Percentiles rank a stretch among this genome's conserved stretches.
Evolutionary conservation across 2,329 filamentous ascomycete species (phyloP).

Genomic region (Trichophyton verrucosum): DNA sequence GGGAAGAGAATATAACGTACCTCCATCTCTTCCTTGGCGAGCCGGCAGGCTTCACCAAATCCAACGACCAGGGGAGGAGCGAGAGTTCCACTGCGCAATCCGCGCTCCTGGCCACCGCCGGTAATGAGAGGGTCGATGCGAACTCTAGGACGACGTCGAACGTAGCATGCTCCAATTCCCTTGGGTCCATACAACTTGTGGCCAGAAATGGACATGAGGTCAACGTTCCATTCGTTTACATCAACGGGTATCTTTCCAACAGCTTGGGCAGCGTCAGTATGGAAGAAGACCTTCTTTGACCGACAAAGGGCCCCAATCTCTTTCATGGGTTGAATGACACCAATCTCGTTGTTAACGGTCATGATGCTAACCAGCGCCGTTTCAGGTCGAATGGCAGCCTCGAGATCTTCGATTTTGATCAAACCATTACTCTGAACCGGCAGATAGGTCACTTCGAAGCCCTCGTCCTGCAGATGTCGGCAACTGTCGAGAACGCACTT

Average conservation of each 20-base stretch:
- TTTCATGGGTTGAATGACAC: conserved; percentile 91
- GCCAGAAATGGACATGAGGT: conserved; percentile 96
- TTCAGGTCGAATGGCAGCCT: conserved; percentile 79
- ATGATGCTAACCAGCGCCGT: conserved; percentile 92
- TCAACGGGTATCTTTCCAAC: conserved; percentile 97
- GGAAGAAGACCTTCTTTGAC: conserved; percentile 90
- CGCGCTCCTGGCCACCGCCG: conserved; percentile 91
- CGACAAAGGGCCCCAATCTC: conserved; percentile 90
- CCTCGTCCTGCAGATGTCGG: conserved; percentile 90
- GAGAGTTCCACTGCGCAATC: conserved; percentile 83
- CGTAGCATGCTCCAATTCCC: conserved; percentile 91
- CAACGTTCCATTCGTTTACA: conserved; percentile 95
- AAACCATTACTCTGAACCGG: conserved; percentile 81
- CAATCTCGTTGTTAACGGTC: conserved; percentile 99
- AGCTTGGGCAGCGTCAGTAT: conserved; percentile 90
- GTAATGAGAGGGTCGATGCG: conserved; percentile 92
- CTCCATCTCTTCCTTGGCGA: conserved; percentile 78
- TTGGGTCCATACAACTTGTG: conserved; percentile 99
- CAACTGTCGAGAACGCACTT: conserved; percentile 98
- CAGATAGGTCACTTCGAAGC: conserved; percentile 92
- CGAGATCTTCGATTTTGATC: conserved; percentile 68
- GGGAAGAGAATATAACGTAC: conserved; percentile 44
- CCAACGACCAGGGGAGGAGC: conserved; percentile 81
- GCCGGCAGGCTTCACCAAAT: conserved; percentile 88
- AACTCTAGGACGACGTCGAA: conserved; percentile 81